These are phyloP conservation scores for Gynochthodes officinalis DNA, from an alignment of 257 asterid genomes.

Conservation along the genomic window DNA sequence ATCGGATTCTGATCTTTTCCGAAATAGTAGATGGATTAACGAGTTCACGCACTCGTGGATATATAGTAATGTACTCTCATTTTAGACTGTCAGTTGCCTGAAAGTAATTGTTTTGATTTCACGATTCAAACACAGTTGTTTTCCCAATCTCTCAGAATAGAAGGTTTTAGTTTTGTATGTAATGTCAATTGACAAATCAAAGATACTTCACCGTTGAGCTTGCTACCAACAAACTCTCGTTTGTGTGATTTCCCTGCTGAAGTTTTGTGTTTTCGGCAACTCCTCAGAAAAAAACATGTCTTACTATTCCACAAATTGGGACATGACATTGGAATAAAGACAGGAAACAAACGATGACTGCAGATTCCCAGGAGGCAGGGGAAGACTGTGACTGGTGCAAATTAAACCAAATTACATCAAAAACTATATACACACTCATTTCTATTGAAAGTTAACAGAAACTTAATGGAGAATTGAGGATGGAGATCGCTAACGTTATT, in stretches of 20 bases:
- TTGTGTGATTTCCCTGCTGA: neutral
- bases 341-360: neutral
- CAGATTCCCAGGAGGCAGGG: neutral
- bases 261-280: too few relatives aligned
- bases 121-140: neutral
- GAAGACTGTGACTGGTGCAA: neutral
- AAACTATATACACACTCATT: neutral
- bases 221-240: neutral
- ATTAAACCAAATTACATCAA: neutral
- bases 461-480: neutral
- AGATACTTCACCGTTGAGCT: neutral
- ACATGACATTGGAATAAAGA: neutral
- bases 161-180: neutral
- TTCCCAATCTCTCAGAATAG: neutral
- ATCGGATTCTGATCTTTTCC: constrained; percentile 12
- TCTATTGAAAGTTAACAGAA: neutral
- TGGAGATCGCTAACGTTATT: neutral
- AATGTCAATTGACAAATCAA: neutral
- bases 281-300: neutral
- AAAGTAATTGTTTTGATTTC: neutral
- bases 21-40: neutral
- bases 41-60: too few relatives aligned
- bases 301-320: neutral
- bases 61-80: neutral
- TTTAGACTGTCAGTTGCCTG: neutral